Evolutionary conservation across 768 basidiomycete species (phyloP), one percentile per base, ranked within the genome.

Genomic region (Postia placenta): DNA sequence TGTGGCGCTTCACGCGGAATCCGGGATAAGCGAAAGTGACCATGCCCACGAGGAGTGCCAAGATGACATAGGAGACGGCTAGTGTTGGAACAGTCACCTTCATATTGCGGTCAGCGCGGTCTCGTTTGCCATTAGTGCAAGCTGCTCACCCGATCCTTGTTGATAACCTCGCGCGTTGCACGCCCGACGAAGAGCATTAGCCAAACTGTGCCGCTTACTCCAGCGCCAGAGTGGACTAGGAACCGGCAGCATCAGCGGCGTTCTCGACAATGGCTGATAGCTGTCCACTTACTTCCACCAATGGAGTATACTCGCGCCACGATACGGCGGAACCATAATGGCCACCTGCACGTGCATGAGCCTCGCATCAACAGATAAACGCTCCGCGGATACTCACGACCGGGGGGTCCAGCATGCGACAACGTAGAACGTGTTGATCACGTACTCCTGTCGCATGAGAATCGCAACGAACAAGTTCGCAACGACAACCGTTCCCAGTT

Each of bases 291-390:
- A 67, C 67, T 45, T 44, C 80, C 80, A 17, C 79, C 79, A 35
- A 80, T 79, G 46, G 79, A 75, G 51, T 80, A 81, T 0, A 81
- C 79, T 35, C 78, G 68, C 20, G 77, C 80, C 54, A 71, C 73
- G 19, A 77, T 64, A 24, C 75, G 69, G 42, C 80, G 73, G 45
- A 82, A 75, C 28, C 67, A 60, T 37, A 82, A 63, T 2, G 79
- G 79, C 78, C 78, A 79, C 17, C 76, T 80, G 44, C 64, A 65
- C 40, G 57, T 7, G 15, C 7, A 15, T 33, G 30, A 33, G 9
- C 15, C 30, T 33, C 9, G 15, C 15, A 33, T 33, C 30, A 7
- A 15, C 30, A 15, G 30, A 33, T 33, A 15, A 15, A 33, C 30
- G 7, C 30, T 33, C 7, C 30, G 6, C 27, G 33, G 19, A 19